Base-by-base conservation (phyloP, 2,329 filamentous ascomycete species). In the Ceratocystis eucalypticola region DNA sequence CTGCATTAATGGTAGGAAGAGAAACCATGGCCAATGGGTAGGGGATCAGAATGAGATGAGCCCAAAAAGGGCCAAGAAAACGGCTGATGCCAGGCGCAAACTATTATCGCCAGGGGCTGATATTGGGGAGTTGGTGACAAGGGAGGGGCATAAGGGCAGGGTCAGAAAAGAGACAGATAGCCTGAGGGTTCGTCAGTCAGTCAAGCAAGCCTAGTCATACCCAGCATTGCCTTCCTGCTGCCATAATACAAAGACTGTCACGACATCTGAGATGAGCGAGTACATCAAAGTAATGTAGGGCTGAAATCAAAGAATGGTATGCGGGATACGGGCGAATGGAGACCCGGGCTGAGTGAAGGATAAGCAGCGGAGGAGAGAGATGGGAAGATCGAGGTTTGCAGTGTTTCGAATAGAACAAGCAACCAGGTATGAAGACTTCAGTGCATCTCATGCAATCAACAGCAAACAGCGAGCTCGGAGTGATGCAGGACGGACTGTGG, bases 81-180 rank as follows among this genome's bases (percentile, higher is more conserved):
- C 37, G 12, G 37, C 37, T 41, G 37, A 53, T 28, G 15, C 48
- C 22, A 59, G 28, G 28, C 55, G 55, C 33, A 59, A 20, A 59
- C 55, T 59, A 59, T 59, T 59, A 59, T 59, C 28, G 55, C 55
- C 28, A 59, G 55, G 55, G 55, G 55, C 25, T 33, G 28, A 59
- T 59, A 59, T 59, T 25, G 55, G 30, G 28, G 55, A n/a, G 20
- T 28, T 28, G 25, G 28, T n/a, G 33, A 37, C 55, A 3, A 37
- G 55, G 55, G 22, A 59, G 55, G 55, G 28, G 30, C 55, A 37
- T 25, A 15, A 59, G 55, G 55, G 15, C 15, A 59, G 55, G 25
- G 53, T 10, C 5, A n/a, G 28, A 17, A 30, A 37, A 59, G 25
- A 59, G 25, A 25, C 50, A 25, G 20, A 59, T 30, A 59, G 55